phyloP scores from a whole-genome alignment of 2,329 filamentous ascomycete genomes.

The Cladosporium velox region DNA sequence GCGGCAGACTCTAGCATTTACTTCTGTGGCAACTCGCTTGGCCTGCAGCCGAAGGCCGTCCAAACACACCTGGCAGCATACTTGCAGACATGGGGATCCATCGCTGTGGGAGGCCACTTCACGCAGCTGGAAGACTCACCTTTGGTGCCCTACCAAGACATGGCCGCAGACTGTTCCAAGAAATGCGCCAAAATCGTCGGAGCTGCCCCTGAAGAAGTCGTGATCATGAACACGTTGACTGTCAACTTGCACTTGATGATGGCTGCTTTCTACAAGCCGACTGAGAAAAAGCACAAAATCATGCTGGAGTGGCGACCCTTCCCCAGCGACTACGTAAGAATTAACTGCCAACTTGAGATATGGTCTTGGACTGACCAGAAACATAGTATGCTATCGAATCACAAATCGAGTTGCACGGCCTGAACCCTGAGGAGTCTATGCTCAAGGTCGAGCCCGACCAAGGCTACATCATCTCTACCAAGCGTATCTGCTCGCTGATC shows the following conservation, averaged over 20 bases:
- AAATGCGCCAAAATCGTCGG: conserved; percentile 74
- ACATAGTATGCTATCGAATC: conserved; percentile 78
- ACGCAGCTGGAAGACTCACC: conserved; percentile 55
- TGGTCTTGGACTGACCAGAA: neutral
- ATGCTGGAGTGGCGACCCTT: conserved; percentile 88
- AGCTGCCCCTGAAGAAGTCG: conserved; percentile 70
- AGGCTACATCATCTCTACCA: conserved; percentile 64
- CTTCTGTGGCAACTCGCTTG: conserved; percentile 86
- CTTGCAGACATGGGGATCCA: conserved; percentile 78
- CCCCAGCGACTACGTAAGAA: conserved; percentile 74
- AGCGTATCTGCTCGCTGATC: conserved; percentile 71
- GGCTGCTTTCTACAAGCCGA: conserved; percentile 79
- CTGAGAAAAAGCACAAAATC: conserved; percentile 68
- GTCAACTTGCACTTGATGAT: conserved; percentile 80
- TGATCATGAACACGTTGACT: conserved; percentile 84
- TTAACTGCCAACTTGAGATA: no score
- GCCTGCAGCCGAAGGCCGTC: conserved; percentile 73
- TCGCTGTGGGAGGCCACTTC: conserved; percentile 73
- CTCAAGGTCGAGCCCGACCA: conserved; percentile 67
- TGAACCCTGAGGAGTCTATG: conserved; percentile 68
- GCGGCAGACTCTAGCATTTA: conserved; percentile 62
- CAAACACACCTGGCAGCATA: conserved; percentile 68
- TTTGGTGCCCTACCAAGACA: conserved; percentile 72
- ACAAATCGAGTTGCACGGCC: conserved; percentile 71
- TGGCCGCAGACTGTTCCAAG: conserved; percentile 71